These are phyloP conservation scores for Hypoxylon sp. DNA, from an alignment of 2,329 filamentous ascomycete genomes.

Conservation along the genomic window DNA sequence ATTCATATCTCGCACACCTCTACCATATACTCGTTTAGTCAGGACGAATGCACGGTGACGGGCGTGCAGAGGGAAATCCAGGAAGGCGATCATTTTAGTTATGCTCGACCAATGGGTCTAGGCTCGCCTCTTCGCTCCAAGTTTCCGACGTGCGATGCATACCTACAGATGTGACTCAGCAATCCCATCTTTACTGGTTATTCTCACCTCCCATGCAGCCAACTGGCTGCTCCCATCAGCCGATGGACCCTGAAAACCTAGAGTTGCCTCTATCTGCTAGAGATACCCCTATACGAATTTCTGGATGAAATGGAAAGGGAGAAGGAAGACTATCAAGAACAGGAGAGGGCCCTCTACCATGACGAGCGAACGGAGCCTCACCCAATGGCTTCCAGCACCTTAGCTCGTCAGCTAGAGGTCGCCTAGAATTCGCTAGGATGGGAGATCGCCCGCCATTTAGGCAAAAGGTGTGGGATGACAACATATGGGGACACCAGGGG, in stretches of 20 bases:
- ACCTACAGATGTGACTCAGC: constrained; percentile 31
- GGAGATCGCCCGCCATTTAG: constrained; percentile 41
- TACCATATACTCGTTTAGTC: constrained; percentile 21
- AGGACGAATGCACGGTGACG: constrained; percentile 32
- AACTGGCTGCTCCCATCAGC: constrained; percentile 19
- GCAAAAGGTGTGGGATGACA: constrained; percentile 41
- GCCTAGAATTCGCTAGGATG: constrained; percentile 35
- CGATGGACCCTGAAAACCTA: constrained; percentile 26
- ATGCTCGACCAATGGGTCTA: constrained; percentile 30
- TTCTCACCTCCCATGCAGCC: constrained; percentile 18
- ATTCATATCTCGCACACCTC: constrained; percentile 3
- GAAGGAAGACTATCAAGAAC: constrained; percentile 6
- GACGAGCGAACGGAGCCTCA: constrained; percentile 30
- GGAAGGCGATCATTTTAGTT: constrained; percentile 35
- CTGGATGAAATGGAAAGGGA: constrained; percentile 1
- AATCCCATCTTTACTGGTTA: constrained; percentile 12
- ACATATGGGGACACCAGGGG: constrained; percentile 28
- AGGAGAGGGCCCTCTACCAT: constrained; percentile 24
- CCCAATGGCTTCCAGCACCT: constrained; percentile 10
- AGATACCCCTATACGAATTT: constrained; percentile 11
- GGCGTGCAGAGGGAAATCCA: constrained; percentile 30
- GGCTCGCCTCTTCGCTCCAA: constrained; percentile 23
- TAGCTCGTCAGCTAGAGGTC: constrained; percentile 15
- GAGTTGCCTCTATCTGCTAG: constrained; percentile 18
- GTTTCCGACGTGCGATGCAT: constrained; percentile 18